Evolutionary conservation across 306 rosid genomes (phyloP).

Genomic region (Prunus mira): DNA sequence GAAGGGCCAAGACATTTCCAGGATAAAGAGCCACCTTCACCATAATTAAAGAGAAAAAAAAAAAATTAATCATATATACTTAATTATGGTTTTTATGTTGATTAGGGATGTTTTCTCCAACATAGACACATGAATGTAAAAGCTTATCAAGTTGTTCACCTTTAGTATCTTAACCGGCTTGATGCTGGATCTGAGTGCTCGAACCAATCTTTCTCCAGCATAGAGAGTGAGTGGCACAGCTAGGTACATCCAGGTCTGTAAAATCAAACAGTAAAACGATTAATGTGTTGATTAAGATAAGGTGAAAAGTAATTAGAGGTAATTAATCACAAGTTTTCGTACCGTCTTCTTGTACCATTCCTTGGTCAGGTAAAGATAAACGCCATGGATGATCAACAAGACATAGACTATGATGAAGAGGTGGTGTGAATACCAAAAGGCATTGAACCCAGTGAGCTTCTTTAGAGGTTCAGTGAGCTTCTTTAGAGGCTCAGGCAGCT

Average conservation of each 20-base stretch:
- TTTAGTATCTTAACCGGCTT: slow-evolving; percentile 14
- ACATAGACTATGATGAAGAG: slow-evolving; percentile 58
- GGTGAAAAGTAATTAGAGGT: neutral
- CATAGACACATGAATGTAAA: too few relatives aligned
- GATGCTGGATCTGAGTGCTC: slow-evolving; percentile 10
- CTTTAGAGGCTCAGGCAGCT: slow-evolving; percentile 42
- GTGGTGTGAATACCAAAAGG: slow-evolving; percentile 78
- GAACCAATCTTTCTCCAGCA: slow-evolving; percentile 14
- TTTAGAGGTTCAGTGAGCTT: slow-evolving; percentile 45
- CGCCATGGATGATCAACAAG: slow-evolving; percentile 54
- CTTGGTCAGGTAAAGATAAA: slow-evolving; percentile 46
- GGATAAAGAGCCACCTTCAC: slow-evolving; percentile 63
- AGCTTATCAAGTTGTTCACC: neutral
- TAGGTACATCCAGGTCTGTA: slow-evolving; percentile 19
- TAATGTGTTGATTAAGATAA: neutral
- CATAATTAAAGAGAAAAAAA: neutral
- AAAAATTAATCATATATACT: too few relatives aligned
- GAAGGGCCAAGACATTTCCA: slow-evolving; percentile 58
- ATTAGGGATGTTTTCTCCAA: neutral
- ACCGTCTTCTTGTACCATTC: slow-evolving; percentile 71
- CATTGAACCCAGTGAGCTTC: slow-evolving; percentile 63
- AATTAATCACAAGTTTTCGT: slow-evolving; percentile 15
- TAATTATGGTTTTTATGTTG: neutral
- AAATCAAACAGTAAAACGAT: neutral
- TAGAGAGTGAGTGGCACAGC: slow-evolving; percentile 16